Conservation (phyloP, 495 filamentous ascomycete genomes). For the Pseudomonodictys pantanalensis region DNA sequence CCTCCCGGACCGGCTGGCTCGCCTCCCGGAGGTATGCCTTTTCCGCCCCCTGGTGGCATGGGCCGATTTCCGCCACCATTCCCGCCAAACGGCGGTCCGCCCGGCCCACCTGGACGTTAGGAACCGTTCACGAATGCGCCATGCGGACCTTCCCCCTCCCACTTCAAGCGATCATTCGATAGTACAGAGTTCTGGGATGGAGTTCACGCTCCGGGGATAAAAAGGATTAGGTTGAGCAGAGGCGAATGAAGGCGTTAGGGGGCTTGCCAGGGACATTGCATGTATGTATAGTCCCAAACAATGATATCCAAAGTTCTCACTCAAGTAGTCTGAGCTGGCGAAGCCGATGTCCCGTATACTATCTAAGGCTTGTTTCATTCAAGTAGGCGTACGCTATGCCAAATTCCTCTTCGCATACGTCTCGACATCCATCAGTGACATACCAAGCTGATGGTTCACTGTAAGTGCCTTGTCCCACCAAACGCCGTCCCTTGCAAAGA, state of each 20-base stretch:
- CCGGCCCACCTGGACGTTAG: conserved; percentile 20
- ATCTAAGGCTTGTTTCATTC: too few relatives aligned
- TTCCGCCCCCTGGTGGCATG: conserved; percentile 30
- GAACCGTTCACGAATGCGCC: conserved; percentile 11
- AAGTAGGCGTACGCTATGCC: too few relatives aligned
- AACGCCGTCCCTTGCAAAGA: conserved; percentile 60
- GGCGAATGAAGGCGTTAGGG: too few relatives aligned
- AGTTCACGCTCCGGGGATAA: too few relatives aligned
- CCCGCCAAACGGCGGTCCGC: conserved; percentile 15
- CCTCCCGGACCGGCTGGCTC: conserved; percentile 21
- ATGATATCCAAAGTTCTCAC: too few relatives aligned
- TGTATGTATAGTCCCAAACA: too few relatives aligned
- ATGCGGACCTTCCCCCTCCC: conserved; percentile 3
- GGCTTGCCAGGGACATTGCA: too few relatives aligned
- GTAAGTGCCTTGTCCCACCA: conserved; percentile 51
- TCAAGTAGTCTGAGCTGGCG: too few relatives aligned
- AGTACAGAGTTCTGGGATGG: too few relatives aligned
- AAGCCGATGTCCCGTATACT: too few relatives aligned
- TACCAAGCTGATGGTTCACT: conserved; percentile 18
- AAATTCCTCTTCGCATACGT: conserved; percentile 9
- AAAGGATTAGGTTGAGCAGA: too few relatives aligned
- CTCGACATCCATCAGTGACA: conserved; percentile 13
- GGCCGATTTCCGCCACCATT: conserved; percentile 20
- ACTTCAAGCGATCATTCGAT: too few relatives aligned
- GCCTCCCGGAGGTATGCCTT: conserved; percentile 28